A percentile compares a stretch with the other conserved stretches of the same genome.
These are phyloP conservation scores for Hypoxylon sp. DNA, from an alignment of 2,329 filamentous ascomycete species.

Conservation along the genomic window DNA sequence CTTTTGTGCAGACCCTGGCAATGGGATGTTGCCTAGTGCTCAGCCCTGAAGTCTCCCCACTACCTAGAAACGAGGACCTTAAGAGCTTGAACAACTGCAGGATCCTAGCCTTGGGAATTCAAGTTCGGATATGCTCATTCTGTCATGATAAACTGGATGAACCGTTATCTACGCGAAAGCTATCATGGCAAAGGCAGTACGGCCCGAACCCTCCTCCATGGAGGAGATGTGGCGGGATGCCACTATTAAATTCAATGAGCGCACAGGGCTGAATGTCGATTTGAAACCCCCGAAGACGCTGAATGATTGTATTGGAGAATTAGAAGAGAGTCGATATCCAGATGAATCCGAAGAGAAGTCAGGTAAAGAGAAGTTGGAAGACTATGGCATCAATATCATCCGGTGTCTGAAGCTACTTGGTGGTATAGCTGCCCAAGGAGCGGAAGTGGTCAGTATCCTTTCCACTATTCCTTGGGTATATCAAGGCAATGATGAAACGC, in stretches of 20 bases:
- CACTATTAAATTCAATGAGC: conserved; percentile 16
- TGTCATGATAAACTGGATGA: neutral
- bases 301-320: conserved; percentile 16
- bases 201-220: conserved; percentile 18
- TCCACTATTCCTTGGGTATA: neutral
- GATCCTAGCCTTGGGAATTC: neutral
- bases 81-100: neutral
- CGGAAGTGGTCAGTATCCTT: conserved; percentile 11
- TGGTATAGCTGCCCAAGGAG: conserved; percentile 23
- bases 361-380: conserved; percentile 9
- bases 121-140: neutral
- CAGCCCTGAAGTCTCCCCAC: conserved; percentile 1
- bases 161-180: neutral
- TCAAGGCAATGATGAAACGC: conserved; percentile 4
- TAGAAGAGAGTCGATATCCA: conserved; percentile 2
- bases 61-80: neutral
- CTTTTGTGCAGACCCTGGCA: neutral
- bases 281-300: conserved; percentile 26
- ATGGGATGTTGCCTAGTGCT: neutral
- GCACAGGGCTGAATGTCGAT: conserved; percentile 17
- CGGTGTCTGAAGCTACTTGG: conserved; percentile 30
- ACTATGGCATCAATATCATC: conserved; percentile 23
- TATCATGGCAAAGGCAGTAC: conserved; percentile 3
- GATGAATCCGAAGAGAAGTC: conserved; percentile 1
- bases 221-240: conserved; percentile 29